A percentile compares a stretch with the other conserved stretches of the same genome.
These are phyloP conservation scores for Colletotrichum truncatum DNA, from an alignment of 2,329 filamentous ascomycete genomes.

Conservation along the genomic window DNA sequence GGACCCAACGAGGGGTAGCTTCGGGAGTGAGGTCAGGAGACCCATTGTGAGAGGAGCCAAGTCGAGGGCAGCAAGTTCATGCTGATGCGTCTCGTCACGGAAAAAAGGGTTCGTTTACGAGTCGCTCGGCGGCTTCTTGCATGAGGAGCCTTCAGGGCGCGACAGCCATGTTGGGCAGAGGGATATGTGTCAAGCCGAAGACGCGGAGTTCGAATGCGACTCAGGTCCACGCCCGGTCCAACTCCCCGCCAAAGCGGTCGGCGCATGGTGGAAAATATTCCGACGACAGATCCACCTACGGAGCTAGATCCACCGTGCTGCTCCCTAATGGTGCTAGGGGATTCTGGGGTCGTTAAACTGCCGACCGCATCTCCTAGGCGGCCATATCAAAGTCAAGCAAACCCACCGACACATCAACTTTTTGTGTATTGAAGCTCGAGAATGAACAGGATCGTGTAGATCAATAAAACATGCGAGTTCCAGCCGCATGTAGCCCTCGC, in stretches of 20 bases:
- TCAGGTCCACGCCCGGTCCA: constrained; percentile 20
- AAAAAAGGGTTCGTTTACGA: background rate
- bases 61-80: constrained; percentile 25
- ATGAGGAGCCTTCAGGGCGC: constrained; percentile 2
- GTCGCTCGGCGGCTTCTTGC: constrained; percentile 17
- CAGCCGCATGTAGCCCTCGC: background rate
- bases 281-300: constrained; percentile 23
- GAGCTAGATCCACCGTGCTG: constrained; percentile 1
- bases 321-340: background rate
- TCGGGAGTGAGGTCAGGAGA: constrained; percentile 21
- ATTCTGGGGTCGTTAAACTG: constrained; percentile 9
- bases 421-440: background rate
- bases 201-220: constrained; percentile 18
- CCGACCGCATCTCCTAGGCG: background rate
- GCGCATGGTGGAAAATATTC: constrained; percentile 21
- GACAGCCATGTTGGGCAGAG: constrained; percentile 4
- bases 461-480: background rate
- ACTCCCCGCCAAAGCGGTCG: constrained; percentile 22
- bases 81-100: constrained; percentile 9
- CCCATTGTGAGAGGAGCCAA: constrained; percentile 24
- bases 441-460: background rate
- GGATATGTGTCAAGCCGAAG: constrained; percentile 8
- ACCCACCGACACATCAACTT: background rate
- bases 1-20: constrained; percentile 28
- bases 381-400: background rate